A percentile compares a stretch with the other conserved stretches of the same genome.
phyloP scores from a whole-genome alignment of 2,329 filamentous ascomycete genomes.

The Cyclaneusma minus region DNA sequence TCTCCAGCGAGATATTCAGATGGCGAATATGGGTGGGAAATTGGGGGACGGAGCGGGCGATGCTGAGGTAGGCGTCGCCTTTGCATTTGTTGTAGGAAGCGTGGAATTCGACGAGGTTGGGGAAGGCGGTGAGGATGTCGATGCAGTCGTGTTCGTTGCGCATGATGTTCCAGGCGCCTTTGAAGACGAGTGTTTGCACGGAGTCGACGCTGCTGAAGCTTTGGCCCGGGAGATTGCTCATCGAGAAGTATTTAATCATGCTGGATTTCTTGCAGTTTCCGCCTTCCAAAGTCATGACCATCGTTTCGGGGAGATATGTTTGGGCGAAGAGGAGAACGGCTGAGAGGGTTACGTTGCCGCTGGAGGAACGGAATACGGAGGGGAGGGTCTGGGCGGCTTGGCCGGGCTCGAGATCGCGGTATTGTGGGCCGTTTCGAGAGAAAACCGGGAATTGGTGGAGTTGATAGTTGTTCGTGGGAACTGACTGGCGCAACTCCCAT shows the following conservation, averaged over 20 bases:
- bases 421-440: no score
- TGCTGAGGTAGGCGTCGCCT: constrained; percentile 59
- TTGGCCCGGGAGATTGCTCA: constrained; percentile 8
- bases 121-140: constrained; percentile 44
- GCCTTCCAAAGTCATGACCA: constrained; percentile 59
- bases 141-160: constrained; percentile 46
- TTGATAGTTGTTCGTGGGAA: no score
- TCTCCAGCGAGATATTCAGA: constrained; percentile 54
- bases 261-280: constrained; percentile 63
- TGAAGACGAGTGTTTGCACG: constrained; percentile 53
- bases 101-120: constrained; percentile 42
- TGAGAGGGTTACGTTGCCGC: constrained; percentile 53
- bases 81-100: constrained; percentile 49
- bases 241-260: constrained; percentile 40
- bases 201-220: constrained; percentile 19
- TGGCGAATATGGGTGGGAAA: constrained; percentile 43
- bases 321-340: constrained; percentile 52
- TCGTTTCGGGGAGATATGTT: constrained; percentile 39
- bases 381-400: no score
- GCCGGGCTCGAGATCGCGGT: no score
- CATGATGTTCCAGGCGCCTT: constrained; percentile 66
- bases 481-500: constrained; percentile 36
- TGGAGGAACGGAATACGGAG: no score
- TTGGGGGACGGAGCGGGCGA: constrained; percentile 44
- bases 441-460: no score